Evolutionary conservation across 1,139 yeast species (phyloP), one percentile per base, ranked within the genome.

Genomic region (Zygotorulaspora mrakii): DNA sequence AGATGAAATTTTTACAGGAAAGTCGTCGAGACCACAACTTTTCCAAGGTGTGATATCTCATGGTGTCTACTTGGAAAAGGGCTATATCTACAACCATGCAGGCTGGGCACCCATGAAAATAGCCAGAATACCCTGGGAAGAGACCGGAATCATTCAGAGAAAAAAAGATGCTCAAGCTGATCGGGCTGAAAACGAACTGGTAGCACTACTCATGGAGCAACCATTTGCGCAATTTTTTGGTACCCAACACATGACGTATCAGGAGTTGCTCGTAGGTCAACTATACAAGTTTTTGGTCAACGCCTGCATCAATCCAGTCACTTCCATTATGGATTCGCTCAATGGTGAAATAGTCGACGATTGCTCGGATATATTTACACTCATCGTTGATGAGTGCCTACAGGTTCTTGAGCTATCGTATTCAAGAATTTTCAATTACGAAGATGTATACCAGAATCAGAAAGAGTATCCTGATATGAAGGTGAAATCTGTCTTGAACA

Each of bases 41-140:
- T 77, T 70, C 54, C 82, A 79, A 55, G 96, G 89, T 33, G 79
- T 89, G 11, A 80, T 82, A 27, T 75, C 87, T 2, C 96, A 89
- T 62, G 97, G 96, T 3, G 87, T 83, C 2, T 73, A 70, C 52
- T 56, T 54, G 31, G 60, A 53, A 20, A 35, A 52, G 7, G 59
- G 53, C 8, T 61, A 50, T 35, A 58, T 53, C 1, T 76, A 71
- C 43, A 74, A 76, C 30, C 94, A 82, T 62, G 87, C 82, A 5
- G 91, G 89, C 0, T 60, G 61, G 21, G 94, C 89, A 0, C 69
- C 70, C 33, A 60, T 86, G 40, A 70, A 73, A 43, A 59, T 86
- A 12, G 74, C 81, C 2, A 61, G 65, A 40, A 49, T 72, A 12
- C 74, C 76, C 14, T 56, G 55, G 48, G 51, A 57, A 27, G 48